Evolutionary conservation across 2,329 filamentous ascomycete species (phyloP).

Genomic region (Xylaria sp.): DNA sequence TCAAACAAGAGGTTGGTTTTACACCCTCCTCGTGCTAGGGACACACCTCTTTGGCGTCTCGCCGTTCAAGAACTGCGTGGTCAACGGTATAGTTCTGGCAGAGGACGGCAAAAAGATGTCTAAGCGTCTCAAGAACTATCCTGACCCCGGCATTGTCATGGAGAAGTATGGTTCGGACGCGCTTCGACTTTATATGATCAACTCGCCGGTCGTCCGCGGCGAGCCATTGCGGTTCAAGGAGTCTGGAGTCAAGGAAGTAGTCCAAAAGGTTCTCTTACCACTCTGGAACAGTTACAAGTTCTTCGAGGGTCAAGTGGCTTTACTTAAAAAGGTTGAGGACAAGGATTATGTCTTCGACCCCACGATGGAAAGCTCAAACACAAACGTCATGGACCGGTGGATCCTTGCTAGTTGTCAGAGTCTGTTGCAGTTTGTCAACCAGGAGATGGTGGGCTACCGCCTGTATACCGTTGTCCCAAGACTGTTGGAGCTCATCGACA

Average conservation of each 20-base stretch:
- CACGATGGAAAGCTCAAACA: constrained; percentile 77
- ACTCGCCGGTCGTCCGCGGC: constrained; percentile 92
- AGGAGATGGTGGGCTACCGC: constrained; percentile 86
- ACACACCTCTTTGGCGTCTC: constrained; percentile 86
- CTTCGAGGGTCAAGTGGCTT: constrained; percentile 86
- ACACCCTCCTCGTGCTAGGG: constrained; percentile 88
- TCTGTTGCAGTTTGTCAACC: constrained; percentile 88
- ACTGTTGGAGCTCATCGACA: constrained; percentile 85
- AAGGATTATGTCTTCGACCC: constrained; percentile 84
- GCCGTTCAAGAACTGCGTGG: constrained; percentile 95
- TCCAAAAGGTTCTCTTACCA: constrained; percentile 88
- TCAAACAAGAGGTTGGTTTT: constrained; percentile 96
- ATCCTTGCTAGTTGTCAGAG: constrained; percentile 93
- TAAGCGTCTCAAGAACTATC: constrained; percentile 95
- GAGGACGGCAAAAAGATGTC: constrained; percentile 99
- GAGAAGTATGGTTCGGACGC: constrained; percentile 91
- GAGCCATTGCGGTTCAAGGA: constrained; percentile 94
- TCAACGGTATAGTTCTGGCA: constrained; percentile 92
- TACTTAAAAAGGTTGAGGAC: constrained; percentile 86
- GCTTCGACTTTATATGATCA: constrained; percentile 93
- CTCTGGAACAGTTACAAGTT: constrained; percentile 98
- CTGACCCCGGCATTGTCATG: constrained; percentile 86
- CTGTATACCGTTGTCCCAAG: constrained; percentile 92
- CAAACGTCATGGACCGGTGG: constrained; percentile 96
- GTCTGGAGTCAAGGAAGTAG: constrained; percentile 90